A percentile compares a stretch with the other conserved stretches of the same genome.
phyloP scores from a whole-genome alignment of 441 rosid genomes.

The Heliophila coronopifolia region DNA sequence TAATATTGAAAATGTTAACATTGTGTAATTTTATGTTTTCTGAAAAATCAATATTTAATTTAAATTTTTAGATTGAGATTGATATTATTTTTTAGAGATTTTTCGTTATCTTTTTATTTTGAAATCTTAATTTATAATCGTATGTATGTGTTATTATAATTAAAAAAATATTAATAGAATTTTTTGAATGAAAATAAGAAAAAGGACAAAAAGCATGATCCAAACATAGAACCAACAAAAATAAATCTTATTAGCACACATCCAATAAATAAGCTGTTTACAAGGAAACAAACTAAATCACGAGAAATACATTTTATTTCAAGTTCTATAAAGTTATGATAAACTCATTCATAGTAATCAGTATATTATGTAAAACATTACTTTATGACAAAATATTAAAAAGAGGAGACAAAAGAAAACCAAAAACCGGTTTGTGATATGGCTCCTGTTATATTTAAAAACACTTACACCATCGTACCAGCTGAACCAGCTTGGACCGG shows the following conservation, averaged over 20 bases:
- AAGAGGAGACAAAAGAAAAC: neutral
- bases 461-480: conserved; percentile 34
- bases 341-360: neutral
- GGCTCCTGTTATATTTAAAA: conserved; percentile 21
- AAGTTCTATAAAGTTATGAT: conserved; percentile 6
- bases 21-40: too few species aligned
- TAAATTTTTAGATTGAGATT: too few species aligned
- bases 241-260: conserved; percentile 14
- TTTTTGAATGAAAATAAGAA: neutral
- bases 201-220: conserved; percentile 23
- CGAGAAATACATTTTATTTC: conserved; percentile 18
- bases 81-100: too few species aligned
- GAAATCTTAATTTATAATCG: too few species aligned
- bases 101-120: too few species aligned
- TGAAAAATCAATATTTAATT: too few species aligned
- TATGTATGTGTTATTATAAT: too few species aligned
- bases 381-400: neutral
- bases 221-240: neutral
- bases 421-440: conserved; percentile 16
- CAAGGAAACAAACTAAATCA: conserved; percentile 31
- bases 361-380: conserved; percentile 3
- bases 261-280: conserved; percentile 17
- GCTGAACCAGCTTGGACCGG: conserved; percentile 37
- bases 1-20: too few species aligned
- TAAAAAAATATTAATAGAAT: too few species aligned